Conservation (phyloP, 208 protist species). For the Leptomonas pyrrhocoris region DNA sequence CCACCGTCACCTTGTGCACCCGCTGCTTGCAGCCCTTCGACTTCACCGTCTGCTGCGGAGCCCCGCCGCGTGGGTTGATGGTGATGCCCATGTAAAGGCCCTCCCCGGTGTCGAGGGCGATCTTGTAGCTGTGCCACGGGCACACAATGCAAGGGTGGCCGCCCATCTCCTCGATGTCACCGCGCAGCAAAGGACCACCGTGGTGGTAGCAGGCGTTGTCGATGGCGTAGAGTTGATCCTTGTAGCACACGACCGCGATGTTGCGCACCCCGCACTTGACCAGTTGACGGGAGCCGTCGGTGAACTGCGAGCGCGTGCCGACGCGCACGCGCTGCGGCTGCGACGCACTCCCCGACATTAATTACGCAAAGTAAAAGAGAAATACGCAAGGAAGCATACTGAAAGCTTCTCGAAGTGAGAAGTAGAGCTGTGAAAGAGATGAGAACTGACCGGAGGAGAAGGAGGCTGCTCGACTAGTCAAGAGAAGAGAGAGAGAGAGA, state of each 20-base stretch:
- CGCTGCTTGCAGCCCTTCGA: slow-evolving; percentile 91
- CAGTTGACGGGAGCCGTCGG: slow-evolving; percentile 68
- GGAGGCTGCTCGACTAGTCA: no score
- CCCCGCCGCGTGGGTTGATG: slow-evolving; percentile 39
- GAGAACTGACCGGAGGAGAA: no score
- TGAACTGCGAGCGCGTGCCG: slow-evolving; percentile 35
- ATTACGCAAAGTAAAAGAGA: slow-evolving; percentile 12
- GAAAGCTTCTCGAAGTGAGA: background rate
- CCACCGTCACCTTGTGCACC: slow-evolving; percentile 64
- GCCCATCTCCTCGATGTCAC: slow-evolving; percentile 92
- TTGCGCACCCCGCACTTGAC: slow-evolving; percentile 79
- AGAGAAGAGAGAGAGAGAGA: no score
- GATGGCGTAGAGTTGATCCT: slow-evolving; percentile 74
- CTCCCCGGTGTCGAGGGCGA: slow-evolving; percentile 89
- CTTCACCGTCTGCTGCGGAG: slow-evolving; percentile 41
- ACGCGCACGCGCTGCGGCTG: slow-evolving; percentile 31
- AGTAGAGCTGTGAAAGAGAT: no score
- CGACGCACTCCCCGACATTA: slow-evolving; percentile 3
- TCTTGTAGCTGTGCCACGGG: slow-evolving; percentile 91
- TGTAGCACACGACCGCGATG: slow-evolving; percentile 79
- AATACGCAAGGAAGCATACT: background rate
- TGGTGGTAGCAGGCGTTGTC: slow-evolving; percentile 95
- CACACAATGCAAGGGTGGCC: slow-evolving; percentile 90
- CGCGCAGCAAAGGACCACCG: slow-evolving; percentile 83
- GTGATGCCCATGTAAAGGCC: slow-evolving; percentile 84